Evolutionary conservation across 257 asterid species (phyloP), one percentile per base, ranked within the genome.

Genomic region (Nicotiana undulata): DNA sequence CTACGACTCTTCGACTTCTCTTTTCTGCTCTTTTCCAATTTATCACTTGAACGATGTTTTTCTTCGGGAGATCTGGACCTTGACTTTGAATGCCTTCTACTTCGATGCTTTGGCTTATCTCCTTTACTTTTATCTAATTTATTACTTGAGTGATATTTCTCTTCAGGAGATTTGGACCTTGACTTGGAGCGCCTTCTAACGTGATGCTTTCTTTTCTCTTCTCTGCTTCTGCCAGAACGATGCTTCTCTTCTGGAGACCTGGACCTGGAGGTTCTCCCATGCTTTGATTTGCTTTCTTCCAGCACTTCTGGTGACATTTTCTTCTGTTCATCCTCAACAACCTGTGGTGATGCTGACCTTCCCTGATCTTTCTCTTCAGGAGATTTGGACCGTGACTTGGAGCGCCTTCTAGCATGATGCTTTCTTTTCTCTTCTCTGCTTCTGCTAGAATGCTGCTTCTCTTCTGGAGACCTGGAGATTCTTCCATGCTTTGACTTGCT

Each of bases 301-400:
- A 78, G 46, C 85, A 83, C 85, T 87, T 86, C 88, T 37, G 88
- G 87, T 65, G 91, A 86, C 74, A 83, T 82, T 81, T 79, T 67
- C 77, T 80, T 87, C 79, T 81, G 86, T 82, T 83, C 88, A 68
- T 46, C 87, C 79, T 76, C 80, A 68, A 80, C 87, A 82, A 75
- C 88, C 85, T 88, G 93, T 20, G 82, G 75, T 28, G 97, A 91
- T 68, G 80, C 86, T 52, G 98, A 90, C 83, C 97, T 87, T 79
- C 89, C 84, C 86, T 89, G 85, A 79, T 82, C 89, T 85, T 83
- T 91, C 83, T 86, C 89, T 83, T 86, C 97, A 22, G 70, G 87
- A 65, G 98, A 90, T 79, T 85, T 85, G 58, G 96, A 92, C 86
- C 90, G 86, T 51, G 96, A 91, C 87, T 89, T 74, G 83, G 81